Conservation (phyloP, 768 basidiomycete genomes). For the Mycena metata region DNA sequence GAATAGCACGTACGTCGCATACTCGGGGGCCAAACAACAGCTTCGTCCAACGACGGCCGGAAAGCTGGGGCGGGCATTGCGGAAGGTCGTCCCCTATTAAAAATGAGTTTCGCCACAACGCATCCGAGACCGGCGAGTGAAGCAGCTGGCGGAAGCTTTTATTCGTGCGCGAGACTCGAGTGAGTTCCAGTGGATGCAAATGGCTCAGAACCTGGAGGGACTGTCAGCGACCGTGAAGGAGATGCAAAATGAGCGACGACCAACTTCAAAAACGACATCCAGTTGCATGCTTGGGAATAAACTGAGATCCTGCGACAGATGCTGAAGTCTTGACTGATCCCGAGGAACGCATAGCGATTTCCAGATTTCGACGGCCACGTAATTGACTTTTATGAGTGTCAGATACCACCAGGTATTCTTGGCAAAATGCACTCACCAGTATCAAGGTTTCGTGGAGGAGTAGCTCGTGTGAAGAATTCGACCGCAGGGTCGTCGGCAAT, state of each 20-base stretch:
- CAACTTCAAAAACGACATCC: conserved; percentile 21
- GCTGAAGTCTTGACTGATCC: not conserved
- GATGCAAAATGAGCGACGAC: not conserved
- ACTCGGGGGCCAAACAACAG: conserved; percentile 20
- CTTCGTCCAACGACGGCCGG: conserved; percentile 24
- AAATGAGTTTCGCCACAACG: conserved; percentile 23
- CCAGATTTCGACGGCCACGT: conserved; percentile 1
- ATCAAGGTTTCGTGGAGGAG: not conserved
- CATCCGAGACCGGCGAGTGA: conserved; percentile 10
- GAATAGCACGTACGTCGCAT: conserved; percentile 12
- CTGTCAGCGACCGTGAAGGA: too few relatives aligned
- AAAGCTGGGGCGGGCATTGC: not conserved
- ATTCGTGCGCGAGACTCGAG: conserved; percentile 8
- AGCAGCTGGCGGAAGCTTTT: conserved; percentile 19
- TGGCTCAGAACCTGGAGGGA: conserved; percentile 11
- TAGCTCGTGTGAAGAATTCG: not conserved
- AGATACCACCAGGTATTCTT: not conserved
- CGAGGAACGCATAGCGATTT: conserved; percentile 5
- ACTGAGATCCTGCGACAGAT: conserved; percentile 1
- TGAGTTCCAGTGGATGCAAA: conserved; percentile 26
- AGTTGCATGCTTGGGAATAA: conserved; percentile 12
- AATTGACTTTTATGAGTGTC: not conserved
- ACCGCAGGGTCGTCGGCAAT: too few relatives aligned
- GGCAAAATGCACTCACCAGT: not conserved
- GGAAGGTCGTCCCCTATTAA: conserved; percentile 8